A percentile compares a stretch with the other conserved stretches of the same genome.
Evolutionary conservation across 495 filamentous ascomycete genomes (phyloP).

Genomic region (Pyrenula massariospora): DNA sequence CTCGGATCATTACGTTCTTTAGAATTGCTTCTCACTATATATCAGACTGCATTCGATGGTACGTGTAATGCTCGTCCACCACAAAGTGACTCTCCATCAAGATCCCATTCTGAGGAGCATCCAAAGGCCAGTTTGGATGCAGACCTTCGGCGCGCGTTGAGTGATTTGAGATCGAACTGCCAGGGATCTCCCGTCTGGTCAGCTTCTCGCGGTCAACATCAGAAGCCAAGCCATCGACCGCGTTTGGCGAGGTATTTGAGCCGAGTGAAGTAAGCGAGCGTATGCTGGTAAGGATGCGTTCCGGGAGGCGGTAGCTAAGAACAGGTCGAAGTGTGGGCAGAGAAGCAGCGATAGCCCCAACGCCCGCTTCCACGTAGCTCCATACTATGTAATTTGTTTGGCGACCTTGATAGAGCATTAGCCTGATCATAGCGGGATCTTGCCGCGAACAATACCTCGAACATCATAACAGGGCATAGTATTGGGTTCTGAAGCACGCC

Average conservation of each 20-base stretch:
- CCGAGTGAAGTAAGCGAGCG: not conserved
- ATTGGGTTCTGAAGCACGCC: too few species aligned
- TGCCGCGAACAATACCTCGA: too few species aligned
- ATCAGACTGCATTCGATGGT: too few species aligned
- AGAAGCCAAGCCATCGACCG: not conserved
- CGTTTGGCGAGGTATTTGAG: not conserved
- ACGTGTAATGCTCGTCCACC: not conserved
- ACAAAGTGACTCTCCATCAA: not conserved
- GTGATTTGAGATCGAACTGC: not conserved
- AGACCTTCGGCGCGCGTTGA: not conserved
- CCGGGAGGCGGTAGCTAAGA: not conserved
- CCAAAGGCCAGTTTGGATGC: not conserved
- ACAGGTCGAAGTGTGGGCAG: not conserved
- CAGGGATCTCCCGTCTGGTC: not conserved
- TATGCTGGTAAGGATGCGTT: not conserved
- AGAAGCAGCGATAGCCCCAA: not conserved
- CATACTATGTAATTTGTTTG: not conserved
- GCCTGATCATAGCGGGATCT: too few species aligned
- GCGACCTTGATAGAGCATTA: too few species aligned
- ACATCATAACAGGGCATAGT: too few species aligned
- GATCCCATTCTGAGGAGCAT: not conserved
- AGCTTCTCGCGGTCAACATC: not conserved
- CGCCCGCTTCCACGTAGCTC: not conserved
- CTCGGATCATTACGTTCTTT: too few species aligned
- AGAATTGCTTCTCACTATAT: too few species aligned